A percentile compares a stretch with the other conserved stretches of the same genome.
Conservation (phyloP, 2,329 filamentous ascomycete genomes). For the Claviceps arundinis region DNA sequence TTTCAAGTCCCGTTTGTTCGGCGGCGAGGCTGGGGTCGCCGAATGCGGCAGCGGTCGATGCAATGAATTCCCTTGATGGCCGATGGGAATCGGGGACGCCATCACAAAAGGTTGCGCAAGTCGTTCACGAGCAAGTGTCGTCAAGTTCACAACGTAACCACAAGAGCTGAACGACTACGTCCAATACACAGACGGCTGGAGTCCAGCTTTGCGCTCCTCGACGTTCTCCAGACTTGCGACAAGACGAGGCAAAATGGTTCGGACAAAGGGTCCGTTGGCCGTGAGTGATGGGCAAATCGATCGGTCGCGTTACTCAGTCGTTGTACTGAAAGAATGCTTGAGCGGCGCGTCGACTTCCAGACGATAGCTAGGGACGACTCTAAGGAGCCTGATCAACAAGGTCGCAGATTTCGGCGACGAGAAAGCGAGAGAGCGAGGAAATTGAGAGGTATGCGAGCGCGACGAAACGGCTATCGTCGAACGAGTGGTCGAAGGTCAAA, state of each 20-base stretch:
- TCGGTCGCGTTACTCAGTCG: background rate
- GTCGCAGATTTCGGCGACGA: background rate
- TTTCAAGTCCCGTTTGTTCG: slow-evolving; percentile 74
- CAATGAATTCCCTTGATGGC: slow-evolving; percentile 19
- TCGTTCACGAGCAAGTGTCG: background rate
- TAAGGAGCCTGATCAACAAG: background rate
- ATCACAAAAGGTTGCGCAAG: slow-evolving; percentile 13
- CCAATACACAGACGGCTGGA: background rate
- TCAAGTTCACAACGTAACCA: background rate
- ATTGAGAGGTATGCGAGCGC: background rate
- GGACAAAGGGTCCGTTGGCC: background rate
- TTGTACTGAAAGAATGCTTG: background rate
- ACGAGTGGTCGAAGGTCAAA: slow-evolving; percentile 1
- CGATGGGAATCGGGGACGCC: slow-evolving; percentile 23
- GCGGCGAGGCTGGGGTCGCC: slow-evolving; percentile 49
- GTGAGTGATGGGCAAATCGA: background rate
- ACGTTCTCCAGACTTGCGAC: slow-evolving; percentile 2
- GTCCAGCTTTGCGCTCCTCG: slow-evolving; percentile 2
- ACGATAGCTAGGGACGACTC: background rate
- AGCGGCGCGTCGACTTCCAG: background rate
- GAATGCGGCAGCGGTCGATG: slow-evolving; percentile 13
- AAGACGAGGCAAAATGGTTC: background rate
- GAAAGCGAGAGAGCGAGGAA: background rate
- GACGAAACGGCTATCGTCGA: slow-evolving; percentile 1
- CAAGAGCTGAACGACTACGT: background rate